Evolutionary conservation across 164 flowering plant species (phyloP), one percentile per base, ranked within the genome.

Genomic region (Tetracentron sinense): DNA sequence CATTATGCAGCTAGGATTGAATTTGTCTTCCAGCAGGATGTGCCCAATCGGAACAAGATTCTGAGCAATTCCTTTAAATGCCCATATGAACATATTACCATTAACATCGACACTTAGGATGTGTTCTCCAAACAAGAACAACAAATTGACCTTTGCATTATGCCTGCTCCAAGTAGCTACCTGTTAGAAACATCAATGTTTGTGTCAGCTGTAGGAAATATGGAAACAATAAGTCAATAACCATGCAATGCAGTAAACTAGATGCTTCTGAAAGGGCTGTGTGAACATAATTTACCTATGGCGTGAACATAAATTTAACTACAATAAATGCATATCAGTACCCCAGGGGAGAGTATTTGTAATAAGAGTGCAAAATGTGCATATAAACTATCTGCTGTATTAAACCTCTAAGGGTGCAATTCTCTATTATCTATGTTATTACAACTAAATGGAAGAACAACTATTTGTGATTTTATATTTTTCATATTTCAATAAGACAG

Each of bases 141-240:
- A 72, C 33, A 67, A 70, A 65, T 79, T 78, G 47, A 95, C 86
- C 76, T 90, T 95, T 27, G 86, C 88, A 21, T n/a, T 77, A 71
- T 95, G 99, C 52, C 80, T 76, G 65, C 79, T 85, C 99, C 97
- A 95, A 44, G 90, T 92, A 30, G 90, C 96, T 14, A 90, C 89
- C 99, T 94, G 81, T 54, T 52, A n/a, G 67, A 57, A 58, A n/a
- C n/a, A 59, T 35, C n/a, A 44, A 20, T 46, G 21, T 22, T n/a
- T 14, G 27, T 14, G 31, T 54, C 51, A 60, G 54, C 23, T 44
- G 17, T 19, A 23, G 48, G 7, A 63, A 46, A 38, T 31, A 68
- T 16, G 30, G 42, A 35, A 55, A 44, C 28, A 23, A 48, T 48
- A 38, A 3, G 14, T 38, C 8, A 38, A 38, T 4, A 26, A 44